A percentile compares a stretch with the other conserved stretches of the same genome.
Conservation (phyloP, 257 asterid species). For the Orobanche coerulescens region DNA sequence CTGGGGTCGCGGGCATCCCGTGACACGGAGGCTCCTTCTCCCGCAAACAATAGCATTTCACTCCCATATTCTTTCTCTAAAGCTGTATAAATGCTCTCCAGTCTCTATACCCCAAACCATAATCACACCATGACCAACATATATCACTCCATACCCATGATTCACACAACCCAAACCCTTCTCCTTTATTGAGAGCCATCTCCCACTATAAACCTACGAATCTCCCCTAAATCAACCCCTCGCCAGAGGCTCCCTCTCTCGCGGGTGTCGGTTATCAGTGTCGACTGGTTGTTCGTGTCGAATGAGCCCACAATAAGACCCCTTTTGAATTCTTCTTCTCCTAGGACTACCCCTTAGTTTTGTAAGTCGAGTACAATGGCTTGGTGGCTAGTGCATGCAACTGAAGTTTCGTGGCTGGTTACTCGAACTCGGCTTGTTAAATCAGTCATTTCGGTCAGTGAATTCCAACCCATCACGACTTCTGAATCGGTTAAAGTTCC, state of each 20-base stretch:
- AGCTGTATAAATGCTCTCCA: conserved; percentile 46
- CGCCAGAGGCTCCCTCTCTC: conserved; percentile 39
- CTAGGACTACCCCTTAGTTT: conserved; percentile 39
- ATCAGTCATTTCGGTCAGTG: conserved; percentile 50
- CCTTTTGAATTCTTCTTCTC: conserved; percentile 39
- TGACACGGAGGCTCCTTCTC: no score
- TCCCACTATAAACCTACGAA: conserved; percentile 39
- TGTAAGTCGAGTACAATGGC: conserved; percentile 42
- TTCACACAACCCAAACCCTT: conserved; percentile 54
- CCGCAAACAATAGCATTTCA: no score
- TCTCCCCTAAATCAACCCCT: conserved; percentile 34
- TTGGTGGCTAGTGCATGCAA: conserved; percentile 57
- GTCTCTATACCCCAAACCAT: conserved; percentile 64
- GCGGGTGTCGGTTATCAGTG: conserved; percentile 33
- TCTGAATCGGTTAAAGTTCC: conserved; percentile 74
- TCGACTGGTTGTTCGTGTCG: conserved; percentile 36
- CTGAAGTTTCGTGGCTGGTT: conserved; percentile 35
- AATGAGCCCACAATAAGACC: conserved; percentile 41
- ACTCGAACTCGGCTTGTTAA: conserved; percentile 57
- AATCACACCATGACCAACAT: conserved; percentile 40
- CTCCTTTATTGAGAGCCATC: conserved; percentile 29
- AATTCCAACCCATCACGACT: conserved; percentile 80
- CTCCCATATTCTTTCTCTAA: conserved; percentile 51
- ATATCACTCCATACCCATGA: conserved; percentile 52
- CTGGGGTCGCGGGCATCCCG: no score